Evolutionary conservation across 352 stramenopile species (phyloP).

Genomic region (Phytopythium chamaehyphon): DNA sequence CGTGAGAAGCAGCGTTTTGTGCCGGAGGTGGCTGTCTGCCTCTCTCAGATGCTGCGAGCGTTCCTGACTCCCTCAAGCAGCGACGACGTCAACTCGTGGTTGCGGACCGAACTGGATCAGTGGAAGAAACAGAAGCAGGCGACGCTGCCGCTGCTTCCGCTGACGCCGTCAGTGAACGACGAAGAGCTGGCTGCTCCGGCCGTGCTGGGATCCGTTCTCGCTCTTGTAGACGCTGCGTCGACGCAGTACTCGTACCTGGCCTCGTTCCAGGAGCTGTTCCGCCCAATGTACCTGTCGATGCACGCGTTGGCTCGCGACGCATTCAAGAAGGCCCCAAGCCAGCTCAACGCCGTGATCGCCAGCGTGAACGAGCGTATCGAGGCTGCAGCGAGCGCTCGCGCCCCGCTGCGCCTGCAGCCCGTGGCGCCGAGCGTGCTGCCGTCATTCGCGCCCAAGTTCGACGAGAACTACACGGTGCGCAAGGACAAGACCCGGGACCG

Average conservation of each 20-base stretch:
- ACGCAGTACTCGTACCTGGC: constrained; percentile 58
- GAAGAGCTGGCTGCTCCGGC: constrained; percentile 7
- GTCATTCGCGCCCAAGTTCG: constrained; percentile 88
- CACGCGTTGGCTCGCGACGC: constrained; percentile 47
- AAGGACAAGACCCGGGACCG: constrained; percentile 88
- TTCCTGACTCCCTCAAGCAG: constrained; percentile 28
- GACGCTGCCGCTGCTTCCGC: constrained; percentile 33
- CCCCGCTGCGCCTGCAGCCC: constrained; percentile 73
- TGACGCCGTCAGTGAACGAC: constrained; percentile 36
- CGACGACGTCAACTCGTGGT: constrained; percentile 33
- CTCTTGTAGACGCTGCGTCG: constrained; percentile 36
- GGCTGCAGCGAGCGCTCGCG: constrained; percentile 37
- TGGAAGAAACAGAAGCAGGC: constrained; percentile 17
- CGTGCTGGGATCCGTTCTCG: constrained; percentile 44
- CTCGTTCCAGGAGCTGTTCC: constrained; percentile 75
- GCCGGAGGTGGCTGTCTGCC: constrained; percentile 73
- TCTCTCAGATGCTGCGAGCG: constrained; percentile 47
- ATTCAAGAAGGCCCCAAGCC: constrained; percentile 17
- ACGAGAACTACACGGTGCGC: constrained; percentile 89
- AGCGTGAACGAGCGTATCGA: constrained; percentile 42
- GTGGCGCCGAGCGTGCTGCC: constrained; percentile 65
- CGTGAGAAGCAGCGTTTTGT: constrained; percentile 89
- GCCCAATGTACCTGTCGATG: constrained; percentile 64
- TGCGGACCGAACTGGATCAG: constrained; percentile 41
- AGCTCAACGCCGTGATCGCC: constrained; percentile 43